Conservation (phyloP, 805 yeast species). For the Wickerhamomyces mucosus region DNA sequence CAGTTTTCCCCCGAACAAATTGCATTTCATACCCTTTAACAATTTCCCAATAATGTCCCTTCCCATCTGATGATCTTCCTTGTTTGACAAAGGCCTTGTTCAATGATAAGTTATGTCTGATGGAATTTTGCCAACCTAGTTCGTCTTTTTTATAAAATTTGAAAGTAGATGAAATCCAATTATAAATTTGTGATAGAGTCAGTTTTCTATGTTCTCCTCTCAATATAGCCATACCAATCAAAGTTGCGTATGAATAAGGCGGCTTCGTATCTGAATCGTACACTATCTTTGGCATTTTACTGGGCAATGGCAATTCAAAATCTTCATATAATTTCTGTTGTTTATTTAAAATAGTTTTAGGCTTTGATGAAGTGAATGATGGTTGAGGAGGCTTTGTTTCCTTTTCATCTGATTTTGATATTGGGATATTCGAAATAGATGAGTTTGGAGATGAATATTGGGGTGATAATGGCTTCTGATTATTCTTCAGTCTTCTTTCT, state of each 20-base stretch:
- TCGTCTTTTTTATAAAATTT: conserved; percentile 75
- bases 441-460: conserved; percentile 20
- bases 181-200: conserved; percentile 76
- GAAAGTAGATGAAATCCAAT: conserved; percentile 86
- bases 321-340: conserved; percentile 5
- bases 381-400: conserved; percentile 18
- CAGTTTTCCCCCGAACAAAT: conserved; percentile 56
- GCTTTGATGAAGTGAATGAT: conserved; percentile 11
- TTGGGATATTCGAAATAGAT: not conserved
- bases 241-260: conserved; percentile 87
- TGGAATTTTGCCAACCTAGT: conserved; percentile 96
- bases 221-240: conserved; percentile 88
- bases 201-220: conserved; percentile 66
- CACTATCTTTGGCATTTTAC: conserved; percentile 15
- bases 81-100: conserved; percentile 90
- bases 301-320: conserved; percentile 15
- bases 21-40: conserved; percentile 75
- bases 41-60: conserved; percentile 86
- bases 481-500: conserved; percentile 11
- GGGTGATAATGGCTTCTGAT: conserved; percentile 18
- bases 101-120: conserved; percentile 85
- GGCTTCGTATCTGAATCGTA: conserved; percentile 46
- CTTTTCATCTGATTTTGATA: not conserved
- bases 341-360: conserved; percentile 9
- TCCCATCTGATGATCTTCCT: conserved; percentile 83